Percentiles rank a stretch among this genome's conserved stretches.
Evolutionary conservation across 2,329 filamentous ascomycete genomes (phyloP).

Genomic region (Colletotrichum liriopes): DNA sequence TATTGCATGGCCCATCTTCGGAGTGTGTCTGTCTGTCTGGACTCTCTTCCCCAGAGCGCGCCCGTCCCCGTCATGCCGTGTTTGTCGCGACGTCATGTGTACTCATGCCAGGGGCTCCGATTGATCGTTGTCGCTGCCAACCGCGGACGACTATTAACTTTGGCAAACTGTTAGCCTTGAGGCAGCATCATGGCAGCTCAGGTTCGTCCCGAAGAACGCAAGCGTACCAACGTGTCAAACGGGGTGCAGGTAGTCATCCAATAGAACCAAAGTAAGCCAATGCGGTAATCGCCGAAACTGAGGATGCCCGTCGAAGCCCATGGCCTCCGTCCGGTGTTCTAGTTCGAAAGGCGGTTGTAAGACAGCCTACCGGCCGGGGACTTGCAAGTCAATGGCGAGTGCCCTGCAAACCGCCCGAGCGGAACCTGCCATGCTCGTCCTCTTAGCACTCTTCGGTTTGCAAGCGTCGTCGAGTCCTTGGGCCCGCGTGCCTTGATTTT

Average conservation of each 20-base stretch:
- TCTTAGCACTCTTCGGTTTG: conserved; percentile 16
- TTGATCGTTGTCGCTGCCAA: not conserved
- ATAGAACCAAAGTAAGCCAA: not conserved
- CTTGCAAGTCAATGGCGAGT: conserved; percentile 1
- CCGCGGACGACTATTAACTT: not conserved
- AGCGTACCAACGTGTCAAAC: conserved; percentile 1
- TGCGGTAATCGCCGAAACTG: conserved; percentile 1
- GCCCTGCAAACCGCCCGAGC: conserved; percentile 10
- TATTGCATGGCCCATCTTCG: conserved; percentile 9
- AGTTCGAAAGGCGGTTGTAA: conserved; percentile 8
- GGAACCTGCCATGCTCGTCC: conserved; percentile 7
- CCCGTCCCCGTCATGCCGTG: conserved; percentile 12
- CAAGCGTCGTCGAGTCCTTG: conserved; percentile 26
- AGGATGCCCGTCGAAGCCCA: not conserved
- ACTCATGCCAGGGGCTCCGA: not conserved
- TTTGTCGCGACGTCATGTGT: not conserved
- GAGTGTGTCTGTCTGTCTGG: not conserved
- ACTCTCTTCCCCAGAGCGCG: conserved; percentile 3
- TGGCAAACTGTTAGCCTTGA: not conserved
- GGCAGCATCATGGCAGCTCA: not conserved
- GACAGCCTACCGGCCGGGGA: conserved; percentile 2
- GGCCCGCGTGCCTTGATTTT: conserved; percentile 16
- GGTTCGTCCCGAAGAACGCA: conserved; percentile 7
- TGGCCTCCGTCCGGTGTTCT: not conserved
- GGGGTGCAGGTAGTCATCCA: not conserved